Base-by-base conservation (phyloP, 139 green algal species). In the Chlorokybus atmophyticus region DNA sequence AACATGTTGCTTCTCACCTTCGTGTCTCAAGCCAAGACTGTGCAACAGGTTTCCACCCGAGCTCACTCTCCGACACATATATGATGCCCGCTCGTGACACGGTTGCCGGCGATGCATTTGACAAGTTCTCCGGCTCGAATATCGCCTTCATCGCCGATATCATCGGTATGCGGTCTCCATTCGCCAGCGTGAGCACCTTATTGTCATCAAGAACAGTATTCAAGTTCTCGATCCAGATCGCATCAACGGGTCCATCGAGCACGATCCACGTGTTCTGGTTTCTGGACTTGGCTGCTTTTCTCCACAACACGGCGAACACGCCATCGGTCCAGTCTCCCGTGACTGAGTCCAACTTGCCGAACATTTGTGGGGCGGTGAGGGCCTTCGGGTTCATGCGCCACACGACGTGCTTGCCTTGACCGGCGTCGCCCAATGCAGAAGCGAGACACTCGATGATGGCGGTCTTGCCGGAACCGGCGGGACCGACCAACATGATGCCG, bases 131-230 rank as follows among this genome's bases (percentile, higher is more conserved):
- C 0, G 82, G 79, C 79, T 96, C 87, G 56, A 94, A 93, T 68
- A 94, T 79, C 4, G 80, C 80, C 75, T 90, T 88, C 88, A 96
- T 96, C 26, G 73, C 35, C 29, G 75, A 55, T 0, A 78, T 88
- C 88, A 96, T 95, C 2, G 84, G 75, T 58, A 96, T 93, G 64
- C 88, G 84, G 64, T 96, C 88, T 39, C 87, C 87, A 64, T 94
- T 96, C 40, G 88, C 86, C 58, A 96, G 74, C 8, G 88, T 96
- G n/a, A 96, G 73, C 55, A 94, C 80, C 68, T 93, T 93, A 78
- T 94, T 95, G 75, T 94, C 87, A 42, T 95, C 87, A 32, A 95
- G 77, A 57, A 95, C 88, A 3, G 88, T 94, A 76, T 96, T 96
- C 32, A 95, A 75, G 69, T 94, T 95, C 75, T 96, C 88, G 64